Evolutionary conservation across 495 filamentous ascomycete genomes (phyloP), one percentile per base, ranked within the genome.

Genomic region (Penicillium paradoxum): DNA sequence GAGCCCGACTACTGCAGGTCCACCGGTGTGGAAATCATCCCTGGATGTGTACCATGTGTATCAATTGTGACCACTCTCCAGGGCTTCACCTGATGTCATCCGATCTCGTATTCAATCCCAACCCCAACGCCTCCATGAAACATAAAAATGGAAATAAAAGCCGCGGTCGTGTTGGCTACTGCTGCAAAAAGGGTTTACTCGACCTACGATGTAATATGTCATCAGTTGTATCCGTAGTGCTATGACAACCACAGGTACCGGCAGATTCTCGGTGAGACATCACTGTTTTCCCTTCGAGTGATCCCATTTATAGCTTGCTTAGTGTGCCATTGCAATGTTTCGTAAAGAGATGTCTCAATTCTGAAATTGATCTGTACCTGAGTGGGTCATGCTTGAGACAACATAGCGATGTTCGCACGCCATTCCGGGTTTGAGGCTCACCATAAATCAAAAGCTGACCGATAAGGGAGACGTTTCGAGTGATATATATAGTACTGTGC

Each of bases 211-310:
- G 29, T 11, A 32, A 47, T 24, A 47, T 36, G 30, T 30, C 18
- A 47, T 34, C 32, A 34, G n/a, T 33, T 46, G 6, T 8, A 3
- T 40, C 38, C 13, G 19, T 7, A 8, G 15, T 21, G 18, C 0
- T 6, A 30, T 11, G 18, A 47, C 24, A 25, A n/a, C n/a, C n/a
- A n/a, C n/a, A 36, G 11, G 11, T 15, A 29, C 30, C 45, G 32
- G 45, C 18, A 33, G 45, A 42, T 33, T 22, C 37, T 54, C 29
- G 51, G 51, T 48, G 52, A 54, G 40, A 54, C 52, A 54, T 10
- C 32, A 34, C 36, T 36, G 15, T 37, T 17, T 24, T 36, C n/a
- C 2, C n/a, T 2, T n/a, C 3, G 14, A 2, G 6, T 42, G 39
- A 19, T 24, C 39, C 39, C 21, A 42, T 22, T 6, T 42, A 24